Conservation (phyloP, 2,329 filamentous ascomycete genomes). For the Alternaria angustiovoidea region DNA sequence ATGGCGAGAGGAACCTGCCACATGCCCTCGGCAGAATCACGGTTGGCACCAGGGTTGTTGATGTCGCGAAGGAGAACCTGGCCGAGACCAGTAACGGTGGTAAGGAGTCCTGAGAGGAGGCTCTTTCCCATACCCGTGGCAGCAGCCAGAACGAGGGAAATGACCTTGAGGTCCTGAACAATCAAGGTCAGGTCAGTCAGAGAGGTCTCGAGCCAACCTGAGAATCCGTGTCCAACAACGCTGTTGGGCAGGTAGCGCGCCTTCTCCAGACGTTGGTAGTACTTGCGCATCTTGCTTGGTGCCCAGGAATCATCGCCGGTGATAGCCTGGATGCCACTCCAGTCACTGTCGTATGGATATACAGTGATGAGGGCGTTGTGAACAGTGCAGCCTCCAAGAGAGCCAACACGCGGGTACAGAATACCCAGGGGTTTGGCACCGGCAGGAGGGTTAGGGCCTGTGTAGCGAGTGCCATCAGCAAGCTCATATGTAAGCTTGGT, state of each 20-base stretch:
- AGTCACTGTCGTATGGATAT: conserved; percentile 66
- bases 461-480: conserved; percentile 53
- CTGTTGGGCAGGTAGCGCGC: conserved; percentile 59
- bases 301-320: conserved; percentile 69
- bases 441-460: conserved; percentile 60
- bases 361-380: conserved; percentile 68
- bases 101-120: conserved; percentile 44
- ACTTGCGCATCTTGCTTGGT: conserved; percentile 66
- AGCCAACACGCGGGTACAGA: conserved; percentile 64
- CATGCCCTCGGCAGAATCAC: conserved; percentile 59
- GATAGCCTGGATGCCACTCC: conserved; percentile 62
- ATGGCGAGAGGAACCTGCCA: conserved; percentile 67
- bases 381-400: conserved; percentile 64
- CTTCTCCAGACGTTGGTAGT: conserved; percentile 63
- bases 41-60: conserved; percentile 55
- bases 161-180: conserved; percentile 61
- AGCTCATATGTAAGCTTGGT: conserved; percentile 61
- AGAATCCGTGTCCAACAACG: conserved; percentile 62
- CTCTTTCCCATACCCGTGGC: conserved; percentile 59
- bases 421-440: conserved; percentile 61
- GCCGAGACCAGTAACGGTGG: conserved; percentile 55
- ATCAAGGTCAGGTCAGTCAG: conserved; percentile 60
- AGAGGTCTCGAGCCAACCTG: conserved; percentile 64
- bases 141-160: conserved; percentile 60
- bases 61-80: conserved; percentile 59